These are phyloP conservation scores for Solanum chiquidenum DNA, from an alignment of 257 asterid genomes.

Conservation along the genomic window DNA sequence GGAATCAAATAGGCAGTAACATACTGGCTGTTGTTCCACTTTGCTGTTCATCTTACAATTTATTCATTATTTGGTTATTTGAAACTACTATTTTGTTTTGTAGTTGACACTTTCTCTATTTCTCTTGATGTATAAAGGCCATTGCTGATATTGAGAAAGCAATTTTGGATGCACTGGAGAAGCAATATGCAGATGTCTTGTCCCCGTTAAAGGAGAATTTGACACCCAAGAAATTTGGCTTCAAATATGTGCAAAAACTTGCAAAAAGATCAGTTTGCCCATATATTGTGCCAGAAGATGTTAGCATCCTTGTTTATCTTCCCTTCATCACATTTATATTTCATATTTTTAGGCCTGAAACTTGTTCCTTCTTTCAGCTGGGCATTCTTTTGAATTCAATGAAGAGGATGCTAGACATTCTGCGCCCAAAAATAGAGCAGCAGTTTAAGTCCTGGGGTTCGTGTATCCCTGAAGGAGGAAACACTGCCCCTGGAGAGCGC, in stretches of 20 bases:
- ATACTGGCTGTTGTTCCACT: neutral
- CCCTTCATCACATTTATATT: neutral
- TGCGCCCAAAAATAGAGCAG: slow-evolving; percentile 38
- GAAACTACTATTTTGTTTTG: neutral
- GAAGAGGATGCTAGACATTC: slow-evolving; percentile 38
- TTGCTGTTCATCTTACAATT: neutral
- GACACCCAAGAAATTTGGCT: slow-evolving; percentile 33
- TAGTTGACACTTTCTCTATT: neutral
- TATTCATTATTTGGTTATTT: neutral
- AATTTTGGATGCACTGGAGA: slow-evolving; percentile 36
- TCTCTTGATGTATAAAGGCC: slow-evolving; percentile 17
- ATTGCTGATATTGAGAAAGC: slow-evolving; percentile 51
- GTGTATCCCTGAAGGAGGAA: slow-evolving; percentile 36
- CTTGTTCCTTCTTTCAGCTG: slow-evolving; percentile 13
- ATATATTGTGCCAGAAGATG: slow-evolving; percentile 38
- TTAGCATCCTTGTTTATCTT: neutral
- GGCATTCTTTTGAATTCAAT: slow-evolving; percentile 43
- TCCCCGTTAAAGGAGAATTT: slow-evolving; percentile 34
- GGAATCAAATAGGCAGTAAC: neutral
- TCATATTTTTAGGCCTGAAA: neutral
- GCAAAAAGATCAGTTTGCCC: slow-evolving; percentile 30
- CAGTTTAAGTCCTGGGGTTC: slow-evolving; percentile 42
- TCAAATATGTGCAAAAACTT: slow-evolving; percentile 41
- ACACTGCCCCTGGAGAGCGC: slow-evolving; percentile 36
- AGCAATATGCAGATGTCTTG: slow-evolving; percentile 48